These are phyloP conservation scores for Metschnikowia cubensis DNA, from an alignment of 805 yeast genomes.

Conservation along the genomic window DNA sequence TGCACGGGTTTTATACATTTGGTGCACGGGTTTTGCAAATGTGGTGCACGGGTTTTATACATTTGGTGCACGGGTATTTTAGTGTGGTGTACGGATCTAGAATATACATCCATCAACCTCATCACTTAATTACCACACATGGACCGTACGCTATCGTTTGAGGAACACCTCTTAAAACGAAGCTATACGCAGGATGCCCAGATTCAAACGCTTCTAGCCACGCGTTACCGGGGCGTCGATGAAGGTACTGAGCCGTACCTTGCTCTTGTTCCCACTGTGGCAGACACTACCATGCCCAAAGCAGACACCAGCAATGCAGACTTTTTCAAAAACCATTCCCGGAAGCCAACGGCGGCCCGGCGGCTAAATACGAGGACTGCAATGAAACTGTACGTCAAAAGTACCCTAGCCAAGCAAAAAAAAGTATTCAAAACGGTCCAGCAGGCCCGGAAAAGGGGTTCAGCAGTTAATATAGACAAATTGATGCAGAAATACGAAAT, in stretches of 20 bases:
- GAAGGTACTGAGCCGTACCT: slow-evolving; percentile 32
- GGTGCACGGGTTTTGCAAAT: no score
- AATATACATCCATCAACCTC: not conserved
- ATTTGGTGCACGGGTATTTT: no score
- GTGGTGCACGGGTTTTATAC: no score
- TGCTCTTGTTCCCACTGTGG: slow-evolving; percentile 23
- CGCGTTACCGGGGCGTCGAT: slow-evolving; percentile 45
- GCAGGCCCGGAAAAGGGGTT: slow-evolving; percentile 23
- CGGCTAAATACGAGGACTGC: slow-evolving; percentile 35
- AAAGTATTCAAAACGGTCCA: slow-evolving; percentile 35
- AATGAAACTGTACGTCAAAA: slow-evolving; percentile 39
- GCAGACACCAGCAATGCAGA: slow-evolving; percentile 5
- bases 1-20: not conserved
- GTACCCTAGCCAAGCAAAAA: slow-evolving; percentile 37
- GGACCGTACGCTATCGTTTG: slow-evolving; percentile 44
- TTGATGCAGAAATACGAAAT: slow-evolving; percentile 25
- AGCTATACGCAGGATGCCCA: slow-evolving; percentile 36
- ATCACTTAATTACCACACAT: slow-evolving; percentile 17
- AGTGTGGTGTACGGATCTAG: no score
- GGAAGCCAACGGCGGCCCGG: slow-evolving; percentile 16
- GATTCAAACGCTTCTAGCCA: slow-evolving; percentile 38
- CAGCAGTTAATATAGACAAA: slow-evolving; percentile 17
- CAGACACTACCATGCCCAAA: not conserved
- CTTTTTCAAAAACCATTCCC: slow-evolving; percentile 5
- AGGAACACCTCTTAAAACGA: slow-evolving; percentile 43